Conservation (phyloP, 2,329 filamentous ascomycete genomes). For the Xylariomycetidae sp. region DNA sequence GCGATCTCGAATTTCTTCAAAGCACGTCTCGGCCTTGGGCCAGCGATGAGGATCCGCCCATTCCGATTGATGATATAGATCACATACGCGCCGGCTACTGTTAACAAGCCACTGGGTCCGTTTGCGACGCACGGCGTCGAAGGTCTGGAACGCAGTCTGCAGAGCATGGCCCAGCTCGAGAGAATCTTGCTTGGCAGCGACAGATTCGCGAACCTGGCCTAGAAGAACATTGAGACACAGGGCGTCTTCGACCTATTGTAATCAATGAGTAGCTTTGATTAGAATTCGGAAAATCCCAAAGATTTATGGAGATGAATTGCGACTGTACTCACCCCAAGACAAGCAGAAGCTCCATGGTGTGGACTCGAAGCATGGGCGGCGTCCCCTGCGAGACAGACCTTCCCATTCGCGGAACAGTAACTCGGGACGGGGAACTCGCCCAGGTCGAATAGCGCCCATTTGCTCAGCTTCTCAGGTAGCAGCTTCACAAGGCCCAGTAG, state of each 20-base stretch:
- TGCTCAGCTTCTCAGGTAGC: conserved; percentile 16
- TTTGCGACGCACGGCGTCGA: conserved; percentile 11
- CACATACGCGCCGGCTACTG: conserved; percentile 17
- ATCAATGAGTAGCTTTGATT: no score
- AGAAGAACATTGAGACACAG: conserved; percentile 40
- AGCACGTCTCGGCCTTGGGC: conserved; percentile 16
- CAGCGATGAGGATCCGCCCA: conserved; percentile 13
- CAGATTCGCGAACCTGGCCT: no score
- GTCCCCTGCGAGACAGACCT: conserved; percentile 17
- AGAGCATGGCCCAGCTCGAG: conserved; percentile 10
- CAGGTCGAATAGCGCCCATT: conserved; percentile 22
- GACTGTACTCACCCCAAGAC: conserved; percentile 28
- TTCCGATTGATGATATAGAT: conserved; percentile 14
- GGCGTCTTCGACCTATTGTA: no score
- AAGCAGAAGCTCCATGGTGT: conserved; percentile 19
- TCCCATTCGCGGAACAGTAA: conserved; percentile 12
- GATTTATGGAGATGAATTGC: no score
- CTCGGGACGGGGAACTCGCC: conserved; percentile 15
- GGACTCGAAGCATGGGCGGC: conserved; percentile 19
- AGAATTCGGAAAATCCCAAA: no score
- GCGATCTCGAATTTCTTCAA: conserved; percentile 17
- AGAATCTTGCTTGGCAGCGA: not conserved
- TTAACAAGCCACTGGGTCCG: conserved; percentile 19
- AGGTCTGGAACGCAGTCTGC: conserved; percentile 11
- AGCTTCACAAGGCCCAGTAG: conserved; percentile 12